Evolutionary conservation across 106 monocot genomes (phyloP).

Genomic region (Apostasia ramifera): DNA sequence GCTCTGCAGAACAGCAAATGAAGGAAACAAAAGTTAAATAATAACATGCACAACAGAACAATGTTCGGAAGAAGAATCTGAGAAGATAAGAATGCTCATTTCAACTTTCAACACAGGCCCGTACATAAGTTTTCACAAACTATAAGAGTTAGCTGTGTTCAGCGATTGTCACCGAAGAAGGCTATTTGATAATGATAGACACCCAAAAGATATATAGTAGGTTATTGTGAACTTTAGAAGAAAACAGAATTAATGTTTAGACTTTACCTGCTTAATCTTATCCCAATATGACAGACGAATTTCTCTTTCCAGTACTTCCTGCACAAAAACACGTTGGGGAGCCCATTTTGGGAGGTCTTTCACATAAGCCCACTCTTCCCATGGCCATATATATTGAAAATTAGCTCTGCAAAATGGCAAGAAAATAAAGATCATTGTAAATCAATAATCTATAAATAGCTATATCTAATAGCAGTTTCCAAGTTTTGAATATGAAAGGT

Average conservation of each 20-base stretch:
- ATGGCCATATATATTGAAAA: conserved; percentile 88
- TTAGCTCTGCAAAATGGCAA: conserved; percentile 53
- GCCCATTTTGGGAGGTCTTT: conserved; percentile 89
- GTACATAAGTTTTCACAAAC: too few relatives aligned
- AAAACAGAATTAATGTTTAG: neutral
- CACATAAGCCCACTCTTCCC: conserved; percentile 80
- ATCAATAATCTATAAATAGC: too few relatives aligned
- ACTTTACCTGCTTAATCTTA: conserved; percentile 89
- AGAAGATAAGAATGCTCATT: too few relatives aligned
- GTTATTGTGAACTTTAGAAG: neutral
- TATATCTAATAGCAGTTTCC: too few relatives aligned
- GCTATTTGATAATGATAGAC: too few relatives aligned
- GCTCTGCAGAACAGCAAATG: conserved; percentile 33
- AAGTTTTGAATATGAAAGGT: too few relatives aligned
- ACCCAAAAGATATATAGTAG: too few relatives aligned
- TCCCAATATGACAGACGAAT: conserved; percentile 90
- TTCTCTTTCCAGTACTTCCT: conserved; percentile 92
- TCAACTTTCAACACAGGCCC: too few relatives aligned
- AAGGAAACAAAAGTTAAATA: neutral
- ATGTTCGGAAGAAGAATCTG: neutral
- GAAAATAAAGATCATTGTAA: neutral
- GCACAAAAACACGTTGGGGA: conserved; percentile 92
- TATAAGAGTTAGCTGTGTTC: too few relatives aligned
- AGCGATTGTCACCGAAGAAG: too few relatives aligned
- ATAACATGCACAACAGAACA: neutral